Evolutionary conservation across 139 green algal species (phyloP), one percentile per base, ranked within the genome.

Genomic region (Chlorella vulgaris): DNA sequence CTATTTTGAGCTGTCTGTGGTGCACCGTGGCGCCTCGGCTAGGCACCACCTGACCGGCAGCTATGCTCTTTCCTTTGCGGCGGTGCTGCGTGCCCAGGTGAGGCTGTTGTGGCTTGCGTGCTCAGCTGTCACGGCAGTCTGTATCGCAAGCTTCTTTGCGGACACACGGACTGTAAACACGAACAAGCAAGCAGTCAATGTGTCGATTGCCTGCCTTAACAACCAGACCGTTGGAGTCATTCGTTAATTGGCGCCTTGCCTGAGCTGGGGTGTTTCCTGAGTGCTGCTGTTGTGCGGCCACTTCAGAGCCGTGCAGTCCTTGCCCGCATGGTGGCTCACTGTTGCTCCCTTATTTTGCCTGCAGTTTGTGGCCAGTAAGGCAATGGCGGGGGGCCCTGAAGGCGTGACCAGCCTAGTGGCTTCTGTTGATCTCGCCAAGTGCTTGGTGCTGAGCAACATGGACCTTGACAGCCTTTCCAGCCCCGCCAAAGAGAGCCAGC

Each of bases 321-420:
- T n/a, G n/a, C n/a, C n/a, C n/a, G n/a, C n/a, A n/a, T n/a, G n/a
- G n/a, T n/a, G n/a, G n/a, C n/a, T n/a, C n/a, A n/a, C n/a, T n/a
- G n/a, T n/a, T n/a, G n/a, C n/a, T n/a, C 47, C 47, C 47, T 58
- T 58, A 58, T 58, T 15, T 58, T 58, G 47, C 47, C 70, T 15
- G 28, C 73, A 79, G 73, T 79, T 79, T 51, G n/a, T 38, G 5
- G 15, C 61, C 0, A 71, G 58, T 58, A 80, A 80, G 74, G 74
- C 74, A 38, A 21, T 70, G n/a, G 38, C 58, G 3, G 74, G 74
- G 26, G 74, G 74, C 22, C 22, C 58, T 1, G 36, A 69, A 21
- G 74, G 74, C 28, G 58, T 80, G 74, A 58, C 58, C 0, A 55
- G 24, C 7, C 74, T 80, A n/a, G 2, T n/a, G 18, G 74, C 38